Percentiles rank a stretch among this genome's conserved stretches.
phyloP scores from a whole-genome alignment of 441 rosid species.

The Croton laevigatus region DNA sequence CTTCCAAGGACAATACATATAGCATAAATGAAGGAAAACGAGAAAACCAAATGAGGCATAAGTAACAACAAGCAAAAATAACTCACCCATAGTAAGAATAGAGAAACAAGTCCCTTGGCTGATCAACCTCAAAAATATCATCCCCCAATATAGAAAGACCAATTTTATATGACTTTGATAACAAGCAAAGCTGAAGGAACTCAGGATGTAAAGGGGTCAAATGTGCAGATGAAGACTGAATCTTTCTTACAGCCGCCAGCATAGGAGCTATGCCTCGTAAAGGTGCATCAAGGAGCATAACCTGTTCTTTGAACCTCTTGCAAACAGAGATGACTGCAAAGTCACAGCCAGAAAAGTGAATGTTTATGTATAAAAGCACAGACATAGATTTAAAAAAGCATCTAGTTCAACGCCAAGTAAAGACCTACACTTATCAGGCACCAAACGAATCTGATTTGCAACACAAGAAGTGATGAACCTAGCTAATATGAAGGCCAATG shows the following conservation, averaged over 20 bases:
- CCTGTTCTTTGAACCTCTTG: slow-evolving; percentile 79
- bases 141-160: slow-evolving; percentile 80
- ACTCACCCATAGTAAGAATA: slow-evolving; percentile 93
- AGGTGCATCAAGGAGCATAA: slow-evolving; percentile 61
- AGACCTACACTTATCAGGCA: slow-evolving; percentile 66
- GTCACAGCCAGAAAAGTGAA: slow-evolving; percentile 20
- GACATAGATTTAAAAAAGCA: background rate
- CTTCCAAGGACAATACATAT: background rate
- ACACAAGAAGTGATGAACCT: slow-evolving; percentile 66
- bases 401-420: slow-evolving; percentile 7
- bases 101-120: slow-evolving; percentile 82
- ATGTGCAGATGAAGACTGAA: slow-evolving; percentile 65
- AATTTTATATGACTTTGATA: slow-evolving; percentile 66
- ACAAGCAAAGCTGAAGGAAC: slow-evolving; percentile 79
- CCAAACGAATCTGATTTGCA: slow-evolving; percentile 71
- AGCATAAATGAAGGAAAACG: slow-evolving; percentile 5
- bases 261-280: slow-evolving; percentile 74
- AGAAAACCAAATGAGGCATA: background rate
- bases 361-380: background rate
- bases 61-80: slow-evolving; percentile 21
- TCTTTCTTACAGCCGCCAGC: slow-evolving; percentile 65
- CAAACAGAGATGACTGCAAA: slow-evolving; percentile 67
- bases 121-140: slow-evolving; percentile 84
- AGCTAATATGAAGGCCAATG: slow-evolving; percentile 39
- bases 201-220: slow-evolving; percentile 93